These are phyloP conservation scores for Medicago lupulina DNA, from an alignment of 306 rosid genomes.

Conservation along the genomic window DNA sequence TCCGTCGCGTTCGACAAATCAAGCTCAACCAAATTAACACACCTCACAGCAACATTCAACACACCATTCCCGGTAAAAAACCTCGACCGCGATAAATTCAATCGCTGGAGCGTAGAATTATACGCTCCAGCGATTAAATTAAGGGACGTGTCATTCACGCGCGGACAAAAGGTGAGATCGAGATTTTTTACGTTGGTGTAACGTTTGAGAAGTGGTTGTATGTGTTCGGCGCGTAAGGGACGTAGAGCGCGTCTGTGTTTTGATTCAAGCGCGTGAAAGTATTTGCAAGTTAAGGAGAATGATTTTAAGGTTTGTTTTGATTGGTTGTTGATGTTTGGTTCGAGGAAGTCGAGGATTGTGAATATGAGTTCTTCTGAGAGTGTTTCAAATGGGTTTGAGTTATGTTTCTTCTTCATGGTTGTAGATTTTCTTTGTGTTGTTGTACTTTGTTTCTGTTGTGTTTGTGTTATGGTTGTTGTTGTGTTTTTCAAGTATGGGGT, in stretches of 20 bases:
- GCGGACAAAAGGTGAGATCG: conserved; percentile 79
- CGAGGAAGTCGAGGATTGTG: conserved; percentile 66
- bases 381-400: conserved; percentile 54
- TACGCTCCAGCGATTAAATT: conserved; percentile 50
- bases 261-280: conserved; percentile 59
- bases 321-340: conserved; percentile 2
- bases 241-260: conserved; percentile 71
- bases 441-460: neutral
- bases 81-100: conserved; percentile 78
- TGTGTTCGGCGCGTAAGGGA: conserved; percentile 70
- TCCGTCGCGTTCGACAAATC: conserved; percentile 85
- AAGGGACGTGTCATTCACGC: conserved; percentile 58
- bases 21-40: conserved; percentile 69
- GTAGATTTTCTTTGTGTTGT: neutral
- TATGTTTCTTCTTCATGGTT: conserved; percentile 63
- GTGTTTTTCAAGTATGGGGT: conserved; percentile 21
- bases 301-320: conserved; percentile 63
- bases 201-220: conserved; percentile 57
- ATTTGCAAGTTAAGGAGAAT: conserved; percentile 52
- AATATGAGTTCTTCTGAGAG: conserved; percentile 81
- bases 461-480: neutral
- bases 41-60: conserved; percentile 47
- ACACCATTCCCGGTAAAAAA: conserved; percentile 70
- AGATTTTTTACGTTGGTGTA: conserved; percentile 50
- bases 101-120: conserved; percentile 49